phyloP scores from a whole-genome alignment of 2,329 filamentous ascomycete genomes.

The Penicillium sp. region DNA sequence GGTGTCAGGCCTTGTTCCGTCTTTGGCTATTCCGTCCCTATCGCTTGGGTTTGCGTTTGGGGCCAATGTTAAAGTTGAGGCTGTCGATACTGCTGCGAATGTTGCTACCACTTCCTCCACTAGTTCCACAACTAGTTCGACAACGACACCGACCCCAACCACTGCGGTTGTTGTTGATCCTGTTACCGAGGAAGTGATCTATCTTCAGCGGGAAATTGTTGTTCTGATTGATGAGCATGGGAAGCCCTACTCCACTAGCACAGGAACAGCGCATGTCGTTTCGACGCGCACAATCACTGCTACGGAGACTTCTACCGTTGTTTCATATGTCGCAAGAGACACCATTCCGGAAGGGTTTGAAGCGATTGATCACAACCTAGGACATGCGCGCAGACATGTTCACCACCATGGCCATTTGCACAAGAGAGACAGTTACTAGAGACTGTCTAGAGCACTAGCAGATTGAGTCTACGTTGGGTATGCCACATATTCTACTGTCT shows the following conservation, averaged over 20 bases:
- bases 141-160: conserved; percentile 24
- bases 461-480: conserved; percentile 9
- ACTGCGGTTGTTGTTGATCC: conserved; percentile 25
- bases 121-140: conserved; percentile 13
- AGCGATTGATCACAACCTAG: conserved; percentile 21
- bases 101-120: conserved; percentile 3
- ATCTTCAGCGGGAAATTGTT: conserved; percentile 30
- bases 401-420: conserved; percentile 19
- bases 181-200: conserved; percentile 30
- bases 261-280: conserved; percentile 22
- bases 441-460: not conserved
- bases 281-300: conserved; percentile 25
- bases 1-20: not conserved
- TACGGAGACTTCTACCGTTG: conserved; percentile 25
- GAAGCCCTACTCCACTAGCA: conserved; percentile 24
- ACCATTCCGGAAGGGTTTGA: conserved; percentile 16
- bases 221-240: conserved; percentile 29
- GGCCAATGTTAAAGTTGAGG: conserved; percentile 2
- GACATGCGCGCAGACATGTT: conserved; percentile 25
- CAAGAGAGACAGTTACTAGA: conserved; percentile 1
- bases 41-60: conserved; percentile 9
- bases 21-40: conserved; percentile 7
- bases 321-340: conserved; percentile 21
- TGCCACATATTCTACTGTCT: conserved; percentile 5
- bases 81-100: not conserved